phyloP scores from a whole-genome alignment of 495 filamentous ascomycete species.

The Hyaloscypha finlandica region DNA sequence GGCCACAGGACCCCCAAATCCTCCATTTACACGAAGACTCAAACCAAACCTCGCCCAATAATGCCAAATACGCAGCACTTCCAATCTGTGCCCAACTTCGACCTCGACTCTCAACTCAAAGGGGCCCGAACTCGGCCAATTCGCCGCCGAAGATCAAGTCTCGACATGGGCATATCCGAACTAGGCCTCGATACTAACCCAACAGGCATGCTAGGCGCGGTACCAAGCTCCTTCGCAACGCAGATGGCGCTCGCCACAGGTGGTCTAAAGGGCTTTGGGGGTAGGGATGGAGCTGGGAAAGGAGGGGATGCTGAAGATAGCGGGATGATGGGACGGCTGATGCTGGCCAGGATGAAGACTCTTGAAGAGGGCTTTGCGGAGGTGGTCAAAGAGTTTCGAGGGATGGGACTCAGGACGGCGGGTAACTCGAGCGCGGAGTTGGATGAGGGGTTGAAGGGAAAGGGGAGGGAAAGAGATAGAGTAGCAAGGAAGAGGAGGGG shows the following conservation, averaged over 20 bases:
- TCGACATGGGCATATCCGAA: conserved; percentile 68
- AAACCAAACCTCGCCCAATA: conserved; percentile 49
- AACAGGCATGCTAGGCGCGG: conserved; percentile 62
- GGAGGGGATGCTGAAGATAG: conserved; percentile 55
- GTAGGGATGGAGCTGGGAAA: not conserved
- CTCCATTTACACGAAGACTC: conserved; percentile 36
- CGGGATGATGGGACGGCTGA: conserved; percentile 72
- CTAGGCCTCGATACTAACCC: conserved; percentile 48
- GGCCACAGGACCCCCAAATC: conserved; percentile 54
- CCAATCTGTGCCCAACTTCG: conserved; percentile 55
- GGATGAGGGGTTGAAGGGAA: conserved; percentile 30
- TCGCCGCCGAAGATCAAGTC: conserved; percentile 48
- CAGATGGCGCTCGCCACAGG: conserved; percentile 74
- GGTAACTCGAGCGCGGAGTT: conserved; percentile 30
- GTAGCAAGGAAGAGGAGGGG: conserved; percentile 16
- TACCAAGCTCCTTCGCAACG: conserved; percentile 76
- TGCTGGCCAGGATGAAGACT: conserved; percentile 88
- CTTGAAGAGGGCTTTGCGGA: conserved; percentile 86
- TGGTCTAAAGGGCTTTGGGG: conserved; percentile 37
- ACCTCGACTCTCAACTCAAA: conserved; percentile 24
- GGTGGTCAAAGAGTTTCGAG: conserved; percentile 81
- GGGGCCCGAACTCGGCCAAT: conserved; percentile 8
- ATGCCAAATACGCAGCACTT: conserved; percentile 51
- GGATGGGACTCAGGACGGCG: conserved; percentile 58
- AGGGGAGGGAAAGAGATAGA: conserved; percentile 23